phyloP scores from a whole-genome alignment of 805 yeast species.

The Debaryomyces tyrocola region DNA sequence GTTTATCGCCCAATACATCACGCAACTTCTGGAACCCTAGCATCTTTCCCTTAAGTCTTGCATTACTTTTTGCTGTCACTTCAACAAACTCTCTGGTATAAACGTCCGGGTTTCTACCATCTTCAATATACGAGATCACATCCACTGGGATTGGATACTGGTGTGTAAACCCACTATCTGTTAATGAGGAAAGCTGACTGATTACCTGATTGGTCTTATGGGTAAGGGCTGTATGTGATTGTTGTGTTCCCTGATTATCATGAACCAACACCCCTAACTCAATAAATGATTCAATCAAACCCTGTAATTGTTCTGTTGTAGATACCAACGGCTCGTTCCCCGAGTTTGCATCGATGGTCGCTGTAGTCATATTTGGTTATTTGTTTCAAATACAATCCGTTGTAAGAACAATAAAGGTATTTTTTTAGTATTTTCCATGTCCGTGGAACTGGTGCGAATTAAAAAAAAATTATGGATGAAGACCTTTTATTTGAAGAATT shows the following conservation, averaged over 20 bases:
- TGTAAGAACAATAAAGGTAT: too few relatives aligned
- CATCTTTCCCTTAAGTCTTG: conserved; percentile 83
- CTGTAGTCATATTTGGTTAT: conserved; percentile 27
- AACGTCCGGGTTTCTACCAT: conserved; percentile 95
- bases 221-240: conserved; percentile 55
- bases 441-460: neutral
- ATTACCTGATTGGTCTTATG: conserved; percentile 43
- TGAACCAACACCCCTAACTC: conserved; percentile 91
- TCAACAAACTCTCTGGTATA: conserved; percentile 96
- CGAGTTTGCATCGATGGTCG: conserved; percentile 17
- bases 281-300: conserved; percentile 65
- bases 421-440: too few relatives aligned
- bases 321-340: conserved; percentile 31
- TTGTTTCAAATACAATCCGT: too few relatives aligned
- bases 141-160: conserved; percentile 68
- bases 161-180: conserved; percentile 30
- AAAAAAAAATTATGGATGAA: neutral
- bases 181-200: conserved; percentile 36
- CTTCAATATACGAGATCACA: conserved; percentile 88
- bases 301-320: conserved; percentile 30
- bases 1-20: conserved; percentile 65
- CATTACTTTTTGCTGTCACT: conserved; percentile 86
- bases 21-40: conserved; percentile 63
- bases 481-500: neutral
- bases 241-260: conserved; percentile 88